Evolutionary conservation across 2,329 filamentous ascomycete species (phyloP).

Genomic region (Nemania sp.): DNA sequence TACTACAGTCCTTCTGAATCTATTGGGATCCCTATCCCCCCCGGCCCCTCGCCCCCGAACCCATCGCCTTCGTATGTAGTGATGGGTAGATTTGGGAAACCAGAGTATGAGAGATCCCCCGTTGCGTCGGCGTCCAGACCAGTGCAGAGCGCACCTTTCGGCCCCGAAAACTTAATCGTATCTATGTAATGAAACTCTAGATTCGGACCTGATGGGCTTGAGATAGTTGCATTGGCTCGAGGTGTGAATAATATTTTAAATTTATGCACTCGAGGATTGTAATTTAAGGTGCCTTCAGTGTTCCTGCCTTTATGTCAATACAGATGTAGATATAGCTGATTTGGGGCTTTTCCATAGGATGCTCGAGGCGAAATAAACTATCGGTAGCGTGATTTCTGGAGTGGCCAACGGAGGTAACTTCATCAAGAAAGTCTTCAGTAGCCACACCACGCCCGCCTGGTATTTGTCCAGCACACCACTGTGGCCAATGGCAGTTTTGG

Average conservation of each 20-base stretch:
- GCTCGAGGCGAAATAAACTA: not conserved
- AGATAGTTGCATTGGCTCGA: slow-evolving; percentile 61
- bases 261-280: slow-evolving; percentile 75
- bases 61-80: slow-evolving; percentile 75
- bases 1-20: slow-evolving; percentile 74
- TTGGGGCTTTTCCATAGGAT: not conserved
- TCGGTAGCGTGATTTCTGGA: too few relatives aligned
- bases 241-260: slow-evolving; percentile 71
- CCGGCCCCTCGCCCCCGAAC: slow-evolving; percentile 71
- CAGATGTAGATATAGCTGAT: not conserved
- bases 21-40: slow-evolving; percentile 69
- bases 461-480: not conserved
- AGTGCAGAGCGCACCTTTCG: slow-evolving; percentile 70
- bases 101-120: slow-evolving; percentile 65
- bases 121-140: slow-evolving; percentile 71
- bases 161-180: slow-evolving; percentile 73
- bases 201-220: slow-evolving; percentile 68
- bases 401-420: not conserved
- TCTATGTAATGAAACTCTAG: slow-evolving; percentile 72
- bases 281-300: slow-evolving; percentile 77
- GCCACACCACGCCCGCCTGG: not conserved
- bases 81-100: slow-evolving; percentile 71
- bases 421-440: not conserved
- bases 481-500: not conserved
- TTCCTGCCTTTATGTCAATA: slow-evolving; percentile 59